Conservation (phyloP, 208 protist genomes). For the Leishmania amazonensis region DNA sequence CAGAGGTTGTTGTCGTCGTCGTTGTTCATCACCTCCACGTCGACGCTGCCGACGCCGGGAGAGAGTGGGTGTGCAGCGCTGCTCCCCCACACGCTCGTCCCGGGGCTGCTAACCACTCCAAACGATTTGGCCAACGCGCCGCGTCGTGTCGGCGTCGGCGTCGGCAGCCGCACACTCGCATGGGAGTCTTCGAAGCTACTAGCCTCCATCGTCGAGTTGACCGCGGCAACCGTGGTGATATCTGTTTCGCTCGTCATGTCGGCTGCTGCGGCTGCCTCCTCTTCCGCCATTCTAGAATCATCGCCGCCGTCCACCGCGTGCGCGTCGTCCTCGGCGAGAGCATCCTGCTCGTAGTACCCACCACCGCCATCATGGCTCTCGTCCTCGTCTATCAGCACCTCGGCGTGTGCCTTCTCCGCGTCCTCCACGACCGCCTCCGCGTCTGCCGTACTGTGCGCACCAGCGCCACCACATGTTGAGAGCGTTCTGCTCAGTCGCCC, state of each 20-base stretch:
- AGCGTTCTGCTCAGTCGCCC: not conserved
- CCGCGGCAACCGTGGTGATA: not conserved
- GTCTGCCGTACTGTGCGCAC: not conserved
- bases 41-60: not conserved
- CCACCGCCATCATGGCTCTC: conserved; percentile 16
- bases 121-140: not conserved
- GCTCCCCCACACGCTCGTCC: not conserved
- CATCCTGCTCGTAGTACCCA: conserved; percentile 35
- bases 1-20: not conserved
- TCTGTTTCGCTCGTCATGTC: not conserved
- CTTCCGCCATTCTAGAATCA: not conserved
- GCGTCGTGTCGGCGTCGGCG: not conserved
- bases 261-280: not conserved
- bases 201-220: not conserved
- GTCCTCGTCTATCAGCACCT: not conserved
- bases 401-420: not conserved
- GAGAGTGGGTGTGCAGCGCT: not conserved
- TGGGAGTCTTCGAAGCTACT: conserved; percentile 2
- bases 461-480: not conserved
- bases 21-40: not conserved
- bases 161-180: not conserved
- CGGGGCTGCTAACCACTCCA: not conserved
- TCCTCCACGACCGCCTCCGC: not conserved
- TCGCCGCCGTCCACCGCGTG: conserved; percentile 3
- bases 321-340: conserved; percentile 12